A percentile compares a stretch with the other conserved stretches of the same genome.
Conservation (phyloP, 2,329 filamentous ascomycete genomes). For the Dactylellina leptospora region DNA sequence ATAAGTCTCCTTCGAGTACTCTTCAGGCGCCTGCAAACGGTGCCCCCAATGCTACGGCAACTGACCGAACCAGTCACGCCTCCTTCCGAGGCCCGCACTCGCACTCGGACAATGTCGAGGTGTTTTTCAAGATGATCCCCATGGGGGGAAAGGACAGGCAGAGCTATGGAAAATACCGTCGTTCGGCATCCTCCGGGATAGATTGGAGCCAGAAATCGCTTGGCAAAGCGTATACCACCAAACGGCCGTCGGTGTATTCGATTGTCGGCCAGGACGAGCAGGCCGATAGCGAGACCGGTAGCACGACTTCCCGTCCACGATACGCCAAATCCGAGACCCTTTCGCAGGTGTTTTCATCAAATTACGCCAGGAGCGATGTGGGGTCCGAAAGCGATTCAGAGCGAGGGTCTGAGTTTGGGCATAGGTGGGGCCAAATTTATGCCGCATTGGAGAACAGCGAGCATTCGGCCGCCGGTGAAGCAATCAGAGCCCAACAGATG, state of each 20-base stretch:
- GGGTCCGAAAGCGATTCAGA: conserved; percentile 41
- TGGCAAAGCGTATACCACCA: conserved; percentile 20
- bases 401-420: conserved; percentile 30
- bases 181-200: conserved; percentile 29
- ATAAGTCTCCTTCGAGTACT: conserved; percentile 28
- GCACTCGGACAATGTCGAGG: conserved; percentile 43
- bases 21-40: conserved; percentile 10
- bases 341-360: conserved; percentile 19
- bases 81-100: conserved; percentile 6
- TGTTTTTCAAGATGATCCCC: conserved; percentile 52
- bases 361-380: conserved; percentile 41
- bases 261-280: conserved; percentile 36
- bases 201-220: conserved; percentile 43
- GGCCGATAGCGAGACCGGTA: conserved; percentile 12
- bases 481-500: conserved; percentile 33
- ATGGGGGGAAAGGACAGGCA: conserved; percentile 46
- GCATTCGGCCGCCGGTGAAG: conserved; percentile 19
- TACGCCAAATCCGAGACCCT: conserved; percentile 44
- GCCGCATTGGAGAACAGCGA: conserved; percentile 30
- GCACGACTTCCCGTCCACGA: conserved; percentile 21
- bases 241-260: conserved; percentile 34
- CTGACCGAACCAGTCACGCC: conserved; percentile 21
- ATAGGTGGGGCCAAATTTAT: conserved; percentile 38
- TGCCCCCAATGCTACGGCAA: conserved; percentile 2
- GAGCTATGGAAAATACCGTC: conserved; percentile 34